Conservation (phyloP, 306 rosid species). For the Canavalia ensiformis region DNA sequence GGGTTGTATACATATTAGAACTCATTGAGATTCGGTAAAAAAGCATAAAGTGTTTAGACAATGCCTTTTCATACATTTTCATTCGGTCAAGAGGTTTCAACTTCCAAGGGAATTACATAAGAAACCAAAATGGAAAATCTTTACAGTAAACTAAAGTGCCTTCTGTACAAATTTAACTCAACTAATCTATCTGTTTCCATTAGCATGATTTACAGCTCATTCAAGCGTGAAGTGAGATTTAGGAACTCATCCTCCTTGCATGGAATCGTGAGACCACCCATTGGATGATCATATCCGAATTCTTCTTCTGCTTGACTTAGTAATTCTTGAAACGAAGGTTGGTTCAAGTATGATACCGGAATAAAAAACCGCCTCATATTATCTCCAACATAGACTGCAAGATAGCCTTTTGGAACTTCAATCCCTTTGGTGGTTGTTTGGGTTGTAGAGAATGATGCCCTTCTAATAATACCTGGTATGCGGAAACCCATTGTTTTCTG, state of each 20-base stretch:
- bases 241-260: background rate
- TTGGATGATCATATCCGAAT: background rate
- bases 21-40: too few relatives aligned
- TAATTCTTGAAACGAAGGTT: constrained; percentile 11
- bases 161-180: constrained; percentile 29
- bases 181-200: constrained; percentile 9
- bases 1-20: too few relatives aligned
- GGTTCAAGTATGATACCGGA: background rate
- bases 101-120: constrained; percentile 7
- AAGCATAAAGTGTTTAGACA: background rate
- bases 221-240: background rate
- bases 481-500: background rate
- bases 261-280: background rate
- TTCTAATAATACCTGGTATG: background rate
- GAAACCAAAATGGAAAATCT: background rate
- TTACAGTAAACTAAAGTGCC: background rate
- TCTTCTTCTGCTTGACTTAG: background rate
- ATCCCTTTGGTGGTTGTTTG: background rate
- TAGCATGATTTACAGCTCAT: background rate
- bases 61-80: background rate
- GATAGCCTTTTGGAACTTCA: background rate
- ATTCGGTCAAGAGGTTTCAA: background rate
- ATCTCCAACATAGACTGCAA: background rate
- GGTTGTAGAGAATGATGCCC: background rate
- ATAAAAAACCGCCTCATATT: background rate